Evolutionary conservation across 2,329 filamentous ascomycete species (phyloP).

Genomic region (Sphaerulina populicola): DNA sequence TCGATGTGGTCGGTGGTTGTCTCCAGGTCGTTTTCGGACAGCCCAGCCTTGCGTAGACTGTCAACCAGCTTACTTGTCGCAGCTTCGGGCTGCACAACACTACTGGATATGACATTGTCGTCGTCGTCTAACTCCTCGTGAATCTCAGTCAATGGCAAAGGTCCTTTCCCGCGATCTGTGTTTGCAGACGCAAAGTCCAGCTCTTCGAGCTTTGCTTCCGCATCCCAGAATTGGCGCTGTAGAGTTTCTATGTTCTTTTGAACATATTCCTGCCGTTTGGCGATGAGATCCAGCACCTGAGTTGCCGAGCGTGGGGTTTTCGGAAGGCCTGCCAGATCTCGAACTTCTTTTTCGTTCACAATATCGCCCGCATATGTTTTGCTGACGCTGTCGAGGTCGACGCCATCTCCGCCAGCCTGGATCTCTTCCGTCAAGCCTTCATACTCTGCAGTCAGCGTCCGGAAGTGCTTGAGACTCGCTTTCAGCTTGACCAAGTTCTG

Average conservation of each 20-base stretch:
- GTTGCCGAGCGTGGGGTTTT: conserved; percentile 44
- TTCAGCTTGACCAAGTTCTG: conserved; percentile 64
- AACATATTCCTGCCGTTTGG: conserved; percentile 80
- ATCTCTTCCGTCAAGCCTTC: conserved; percentile 81
- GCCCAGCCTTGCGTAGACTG: conserved; percentile 67
- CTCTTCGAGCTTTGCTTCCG: conserved; percentile 61
- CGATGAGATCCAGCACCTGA: conserved; percentile 60
- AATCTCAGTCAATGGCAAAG: conserved; percentile 79
- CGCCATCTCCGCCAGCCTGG: conserved; percentile 38
- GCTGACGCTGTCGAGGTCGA: conserved; percentile 39
- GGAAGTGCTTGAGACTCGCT: conserved; percentile 76
- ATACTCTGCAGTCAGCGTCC: conserved; percentile 84
- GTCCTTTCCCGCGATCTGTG: conserved; percentile 45
- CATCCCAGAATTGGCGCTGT: conserved; percentile 60
- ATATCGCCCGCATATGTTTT: conserved; percentile 55
- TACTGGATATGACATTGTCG: conserved; percentile 64
- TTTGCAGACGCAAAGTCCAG: conserved; percentile 35
- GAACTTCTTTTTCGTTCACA: conserved; percentile 53
- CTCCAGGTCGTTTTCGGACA: conserved; percentile 35
- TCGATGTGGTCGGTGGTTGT: neutral
- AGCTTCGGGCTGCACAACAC: conserved; percentile 51
- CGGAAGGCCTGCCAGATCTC: conserved; percentile 45
- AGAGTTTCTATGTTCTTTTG: conserved; percentile 68
- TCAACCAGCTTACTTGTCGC: conserved; percentile 60
- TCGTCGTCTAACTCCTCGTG: conserved; percentile 86